These are phyloP conservation scores for Ceratocystiopsis minuta DNA, from an alignment of 2,329 filamentous ascomycete genomes.

Conservation along the genomic window DNA sequence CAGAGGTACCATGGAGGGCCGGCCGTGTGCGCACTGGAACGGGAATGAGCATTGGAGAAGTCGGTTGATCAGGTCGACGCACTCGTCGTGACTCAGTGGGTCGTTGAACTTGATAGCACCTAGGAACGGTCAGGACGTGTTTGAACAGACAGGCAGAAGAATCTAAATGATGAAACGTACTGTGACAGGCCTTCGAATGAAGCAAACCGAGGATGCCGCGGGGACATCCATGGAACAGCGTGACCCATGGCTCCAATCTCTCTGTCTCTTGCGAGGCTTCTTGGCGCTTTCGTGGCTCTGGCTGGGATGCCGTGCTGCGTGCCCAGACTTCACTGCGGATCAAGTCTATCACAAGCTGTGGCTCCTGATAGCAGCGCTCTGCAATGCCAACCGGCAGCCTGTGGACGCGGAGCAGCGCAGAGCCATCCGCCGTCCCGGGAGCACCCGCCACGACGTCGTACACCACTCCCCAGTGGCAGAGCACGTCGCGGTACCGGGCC, in stretches of 20 bases:
- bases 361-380: conserved; percentile 58
- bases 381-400: conserved; percentile 53
- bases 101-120: conserved; percentile 78
- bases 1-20: conserved; percentile 47
- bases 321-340: conserved; percentile 60
- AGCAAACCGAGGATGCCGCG: conserved; percentile 57
- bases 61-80: conserved; percentile 33
- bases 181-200: conserved; percentile 59
- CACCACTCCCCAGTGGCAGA: conserved; percentile 57
- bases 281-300: not conserved
- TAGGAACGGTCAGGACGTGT: conserved; percentile 8
- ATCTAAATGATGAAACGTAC: conserved; percentile 20
- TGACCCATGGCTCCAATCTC: conserved; percentile 30
- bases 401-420: conserved; percentile 27
- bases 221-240: conserved; percentile 51
- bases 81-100: conserved; percentile 36
- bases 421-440: not conserved
- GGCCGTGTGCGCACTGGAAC: conserved; percentile 70
- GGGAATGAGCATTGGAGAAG: conserved; percentile 52
- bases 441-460: conserved; percentile 25
- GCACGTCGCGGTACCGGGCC: conserved; percentile 30
- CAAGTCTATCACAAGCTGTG: conserved; percentile 53
- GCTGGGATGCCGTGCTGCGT: conserved; percentile 27
- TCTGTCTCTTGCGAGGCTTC: not conserved
- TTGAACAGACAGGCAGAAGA: not conserved